phyloP scores from a whole-genome alignment of 352 stramenopile species.

The Phytopythium aichiense region DNA sequence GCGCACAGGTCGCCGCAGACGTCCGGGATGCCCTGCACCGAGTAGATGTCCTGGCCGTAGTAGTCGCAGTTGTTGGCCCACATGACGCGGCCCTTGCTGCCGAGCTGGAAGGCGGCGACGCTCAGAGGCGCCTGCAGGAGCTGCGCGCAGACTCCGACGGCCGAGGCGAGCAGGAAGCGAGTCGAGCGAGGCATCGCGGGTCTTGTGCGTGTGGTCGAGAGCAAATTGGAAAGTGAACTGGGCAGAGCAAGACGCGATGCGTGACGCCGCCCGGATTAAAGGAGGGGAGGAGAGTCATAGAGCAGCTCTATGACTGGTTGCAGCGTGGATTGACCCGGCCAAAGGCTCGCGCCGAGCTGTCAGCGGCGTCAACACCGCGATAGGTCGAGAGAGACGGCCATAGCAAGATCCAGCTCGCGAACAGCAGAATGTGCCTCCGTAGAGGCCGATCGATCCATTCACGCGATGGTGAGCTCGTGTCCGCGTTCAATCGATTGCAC shows the following conservation, averaged over 20 bases:
- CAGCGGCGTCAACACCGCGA: neutral
- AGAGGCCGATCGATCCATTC: neutral
- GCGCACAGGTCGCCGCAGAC: slow-evolving; percentile 34
- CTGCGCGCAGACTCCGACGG: neutral
- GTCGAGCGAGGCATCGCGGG: slow-evolving; percentile 2
- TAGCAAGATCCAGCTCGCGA: neutral
- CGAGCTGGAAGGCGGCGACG: slow-evolving; percentile 19
- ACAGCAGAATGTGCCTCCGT: neutral
- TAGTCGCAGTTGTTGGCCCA: slow-evolving; percentile 45
- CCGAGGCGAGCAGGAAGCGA: slow-evolving; percentile 4
- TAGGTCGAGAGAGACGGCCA: neutral
- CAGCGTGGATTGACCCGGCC: neutral
- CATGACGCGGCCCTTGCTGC: slow-evolving; percentile 35
- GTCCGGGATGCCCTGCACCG: slow-evolving; percentile 22
- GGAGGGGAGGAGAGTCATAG: neutral
- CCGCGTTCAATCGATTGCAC: too few species aligned
- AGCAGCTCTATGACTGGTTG: neutral
- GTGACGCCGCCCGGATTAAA: neutral
- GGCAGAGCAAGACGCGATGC: neutral
- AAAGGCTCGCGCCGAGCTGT: neutral
- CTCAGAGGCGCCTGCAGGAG: neutral
- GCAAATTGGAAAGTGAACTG: slow-evolving; percentile 1
- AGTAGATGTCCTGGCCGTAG: slow-evolving; percentile 27
- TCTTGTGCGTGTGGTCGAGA: neutral
- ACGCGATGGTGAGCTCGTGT: too few species aligned